These are phyloP conservation scores for Ophiognomonia clavigignenti-juglandacearum DNA, from an alignment of 2,329 filamentous ascomycete genomes.

Conservation along the genomic window DNA sequence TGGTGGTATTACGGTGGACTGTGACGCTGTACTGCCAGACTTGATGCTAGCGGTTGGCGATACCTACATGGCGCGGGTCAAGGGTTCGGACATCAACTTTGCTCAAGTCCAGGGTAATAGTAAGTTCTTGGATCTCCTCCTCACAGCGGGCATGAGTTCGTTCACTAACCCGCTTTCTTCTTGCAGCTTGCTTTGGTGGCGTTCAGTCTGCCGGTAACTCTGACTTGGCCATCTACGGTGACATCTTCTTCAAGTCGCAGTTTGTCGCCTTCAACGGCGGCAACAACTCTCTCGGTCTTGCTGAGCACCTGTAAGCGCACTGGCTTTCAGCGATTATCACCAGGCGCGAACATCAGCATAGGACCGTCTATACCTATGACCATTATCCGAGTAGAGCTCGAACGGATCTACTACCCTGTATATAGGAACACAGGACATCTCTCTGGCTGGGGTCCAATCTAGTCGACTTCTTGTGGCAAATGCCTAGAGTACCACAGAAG, in stretches of 20 bases:
- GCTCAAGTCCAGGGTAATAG: constrained; percentile 43
- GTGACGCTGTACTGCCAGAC: constrained; percentile 40
- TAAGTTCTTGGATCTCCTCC: constrained; percentile 30
- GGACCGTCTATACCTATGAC: too few relatives aligned
- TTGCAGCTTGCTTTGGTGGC: constrained; percentile 59
- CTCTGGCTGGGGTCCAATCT: too few relatives aligned
- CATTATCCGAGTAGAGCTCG: too few relatives aligned
- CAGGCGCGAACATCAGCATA: background rate
- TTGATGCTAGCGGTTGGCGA: constrained; percentile 52
- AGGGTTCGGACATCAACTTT: constrained; percentile 50
- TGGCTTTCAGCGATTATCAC: background rate
- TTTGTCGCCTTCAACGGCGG: constrained; percentile 54
- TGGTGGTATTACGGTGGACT: constrained; percentile 44
- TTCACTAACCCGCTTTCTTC: constrained; percentile 2
- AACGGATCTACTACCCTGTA: too few relatives aligned
- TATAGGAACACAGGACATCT: background rate
- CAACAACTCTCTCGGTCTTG: constrained; percentile 50
- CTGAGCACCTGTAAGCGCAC: constrained; percentile 33
- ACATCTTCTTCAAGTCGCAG: constrained; percentile 58
- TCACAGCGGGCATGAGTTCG: background rate
- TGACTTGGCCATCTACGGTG: constrained; percentile 57
- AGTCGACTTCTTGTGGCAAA: too few relatives aligned
- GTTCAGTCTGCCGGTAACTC: constrained; percentile 52
- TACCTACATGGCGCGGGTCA: constrained; percentile 50
- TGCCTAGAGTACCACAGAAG: too few relatives aligned